Evolutionary conservation across 192 early-diverging fungal species (phyloP).

Genomic region (Rhizophagus sp.): DNA sequence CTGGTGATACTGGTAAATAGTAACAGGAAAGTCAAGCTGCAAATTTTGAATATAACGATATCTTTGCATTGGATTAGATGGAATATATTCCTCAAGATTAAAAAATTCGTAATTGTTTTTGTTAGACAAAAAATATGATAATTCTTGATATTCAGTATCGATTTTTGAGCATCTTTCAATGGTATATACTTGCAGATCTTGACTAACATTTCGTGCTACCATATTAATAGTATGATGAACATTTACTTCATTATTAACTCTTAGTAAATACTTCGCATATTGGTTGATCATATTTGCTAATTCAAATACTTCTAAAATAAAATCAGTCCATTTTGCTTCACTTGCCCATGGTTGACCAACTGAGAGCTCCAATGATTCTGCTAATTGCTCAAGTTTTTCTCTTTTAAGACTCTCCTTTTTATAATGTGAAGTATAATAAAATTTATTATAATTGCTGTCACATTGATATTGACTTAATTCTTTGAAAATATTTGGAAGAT

Average conservation of each 20-base stretch:
- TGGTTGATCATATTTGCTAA: not conserved
- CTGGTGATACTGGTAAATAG: not conserved
- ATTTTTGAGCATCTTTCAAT: not conserved
- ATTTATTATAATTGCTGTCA: not conserved
- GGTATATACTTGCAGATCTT: not conserved
- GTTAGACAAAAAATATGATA: not conserved
- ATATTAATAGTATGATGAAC: no score
- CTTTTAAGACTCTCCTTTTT: not conserved
- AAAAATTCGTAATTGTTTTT: not conserved
- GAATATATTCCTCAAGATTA: not conserved
- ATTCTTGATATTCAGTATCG: not conserved
- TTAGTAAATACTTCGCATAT: not conserved
- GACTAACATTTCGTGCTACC: not conserved
- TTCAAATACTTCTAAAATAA: not conserved
- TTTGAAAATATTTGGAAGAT: not conserved
- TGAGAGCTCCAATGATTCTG: not conserved
- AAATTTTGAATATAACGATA: not conserved
- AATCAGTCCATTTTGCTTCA: not conserved
- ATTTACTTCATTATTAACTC: not conserved
- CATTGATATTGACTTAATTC: not conserved
- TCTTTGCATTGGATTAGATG: not conserved
- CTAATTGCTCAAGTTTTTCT: not conserved
- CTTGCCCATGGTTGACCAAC: not conserved
- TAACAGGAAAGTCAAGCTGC: not conserved
- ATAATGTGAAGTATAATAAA: not conserved